Evolutionary conservation across 805 yeast genomes (phyloP).

Genomic region (Vanderwaltozyma polyspora): DNA sequence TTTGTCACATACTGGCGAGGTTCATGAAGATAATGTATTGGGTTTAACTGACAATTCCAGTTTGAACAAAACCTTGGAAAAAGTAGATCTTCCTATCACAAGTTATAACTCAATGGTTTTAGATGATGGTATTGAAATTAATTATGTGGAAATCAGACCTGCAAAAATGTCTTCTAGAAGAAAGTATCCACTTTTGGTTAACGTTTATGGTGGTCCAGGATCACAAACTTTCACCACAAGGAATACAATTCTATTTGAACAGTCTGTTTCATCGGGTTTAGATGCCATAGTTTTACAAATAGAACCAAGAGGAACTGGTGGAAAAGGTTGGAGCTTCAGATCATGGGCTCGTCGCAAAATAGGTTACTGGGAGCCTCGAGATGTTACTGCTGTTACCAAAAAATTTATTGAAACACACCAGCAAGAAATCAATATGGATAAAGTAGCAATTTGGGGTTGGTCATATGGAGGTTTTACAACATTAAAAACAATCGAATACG

Average conservation of each 20-base stretch:
- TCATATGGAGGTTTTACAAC: constrained; percentile 77
- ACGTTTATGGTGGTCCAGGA: constrained; percentile 77
- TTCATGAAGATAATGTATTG: constrained; percentile 5
- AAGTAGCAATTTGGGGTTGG: constrained; percentile 79
- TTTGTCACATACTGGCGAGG: constrained; percentile 3
- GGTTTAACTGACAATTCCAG: constrained; percentile 10
- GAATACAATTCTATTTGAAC: constrained; percentile 45
- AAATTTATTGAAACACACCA: constrained; percentile 35
- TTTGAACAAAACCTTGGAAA: constrained; percentile 13
- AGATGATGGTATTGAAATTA: constrained; percentile 33
- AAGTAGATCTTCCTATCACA: constrained; percentile 38
- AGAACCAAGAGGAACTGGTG: constrained; percentile 81
- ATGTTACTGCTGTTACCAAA: constrained; percentile 41
- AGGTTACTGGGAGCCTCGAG: constrained; percentile 73
- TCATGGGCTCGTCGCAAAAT: constrained; percentile 44
- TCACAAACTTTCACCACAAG: constrained; percentile 44
- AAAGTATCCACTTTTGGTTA: constrained; percentile 54
- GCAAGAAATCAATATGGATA: constrained; percentile 37
- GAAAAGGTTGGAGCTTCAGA: constrained; percentile 57
- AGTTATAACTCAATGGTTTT: constrained; percentile 30
- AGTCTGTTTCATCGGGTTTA: constrained; percentile 43
- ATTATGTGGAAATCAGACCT: constrained; percentile 56
- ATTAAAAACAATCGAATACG: constrained; percentile 60
- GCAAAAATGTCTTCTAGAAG: constrained; percentile 35
- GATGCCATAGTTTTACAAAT: constrained; percentile 53